These are phyloP conservation scores for Coemansia biformis DNA, from an alignment of 192 early-diverging fungal genomes.

Conservation along the genomic window DNA sequence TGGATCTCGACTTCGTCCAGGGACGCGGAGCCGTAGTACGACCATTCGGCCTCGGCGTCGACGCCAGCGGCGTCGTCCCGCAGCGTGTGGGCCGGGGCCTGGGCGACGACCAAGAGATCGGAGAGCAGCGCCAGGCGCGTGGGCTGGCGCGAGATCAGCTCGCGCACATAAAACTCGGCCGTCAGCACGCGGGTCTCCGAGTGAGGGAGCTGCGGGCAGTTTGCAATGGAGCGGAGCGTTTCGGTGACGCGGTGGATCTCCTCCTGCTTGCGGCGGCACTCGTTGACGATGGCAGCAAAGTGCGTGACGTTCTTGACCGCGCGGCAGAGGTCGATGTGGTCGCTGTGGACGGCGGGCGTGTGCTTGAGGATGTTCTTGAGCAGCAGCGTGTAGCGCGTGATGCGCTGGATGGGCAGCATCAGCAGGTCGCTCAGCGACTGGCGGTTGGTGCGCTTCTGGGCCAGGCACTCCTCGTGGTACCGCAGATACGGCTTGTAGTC, in stretches of 20 bases:
- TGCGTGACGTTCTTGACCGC: constrained; percentile 47
- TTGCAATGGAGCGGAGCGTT: constrained; percentile 27
- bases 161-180: constrained; percentile 36
- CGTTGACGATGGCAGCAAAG: constrained; percentile 47
- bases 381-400: constrained; percentile 49
- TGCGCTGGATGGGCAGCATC: constrained; percentile 50
- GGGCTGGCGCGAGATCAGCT: constrained; percentile 46
- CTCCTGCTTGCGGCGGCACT: constrained; percentile 49
- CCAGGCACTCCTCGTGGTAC: constrained; percentile 48
- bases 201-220: constrained; percentile 32
- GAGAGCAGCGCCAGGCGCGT: constrained; percentile 41
- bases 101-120: constrained; percentile 42
- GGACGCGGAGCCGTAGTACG: constrained; percentile 40
- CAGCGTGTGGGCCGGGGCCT: constrained; percentile 30
- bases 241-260: constrained; percentile 35
- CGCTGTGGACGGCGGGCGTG: constrained; percentile 44
- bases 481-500: constrained; percentile 45
- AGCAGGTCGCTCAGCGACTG: constrained; percentile 48
- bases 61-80: constrained; percentile 17
- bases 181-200: constrained; percentile 29
- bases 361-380: constrained; percentile 47
- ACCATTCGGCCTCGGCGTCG: constrained; percentile 24
- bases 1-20: constrained; percentile 45
- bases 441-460: constrained; percentile 46
- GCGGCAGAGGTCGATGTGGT: constrained; percentile 46